Evolutionary conservation across 371 early-diverging fungal genomes (phyloP), one percentile per base, ranked within the genome.

Genomic region (Mucor ambiguus): DNA sequence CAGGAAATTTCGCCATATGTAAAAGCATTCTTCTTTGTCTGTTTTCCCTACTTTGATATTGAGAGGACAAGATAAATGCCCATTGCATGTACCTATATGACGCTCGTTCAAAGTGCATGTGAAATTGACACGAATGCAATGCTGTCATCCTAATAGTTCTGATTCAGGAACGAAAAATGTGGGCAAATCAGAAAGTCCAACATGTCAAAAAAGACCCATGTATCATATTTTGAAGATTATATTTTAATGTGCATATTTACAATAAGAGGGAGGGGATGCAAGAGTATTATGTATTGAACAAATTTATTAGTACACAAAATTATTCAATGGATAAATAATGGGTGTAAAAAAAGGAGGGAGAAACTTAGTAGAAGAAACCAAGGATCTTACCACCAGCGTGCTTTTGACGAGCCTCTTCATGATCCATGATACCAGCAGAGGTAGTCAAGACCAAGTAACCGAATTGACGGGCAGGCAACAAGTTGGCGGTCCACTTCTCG

Each of bases 381-480:
- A 99, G 93, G 79, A 99, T 95, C 90, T 97, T 97, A 74, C 99
- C 99, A 90, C 99, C 99, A 76, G 91, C 89, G 85, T 98, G 94
- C 90, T 95, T 96, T 73, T 94, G 88, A 88, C 99, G 95, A 69
- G 99, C 98, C 87, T 98, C 99, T 81, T 96, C 97, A 87, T 99
- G 99, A 85, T 99, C 99, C 93, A 99, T 97, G 87, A 99, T 97
- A 84, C 99, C 99, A 74, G 97, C 94, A 64, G 97, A 96, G 80
- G 99, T 98, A 83, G 98, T 98, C 78, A 96, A 73, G 75, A 94
- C 89, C 38, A 99, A 85, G 91, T 89, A 96, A 81, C 99, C 99
- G 89, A 99, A 99, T 88, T 99, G 99, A 92, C 99, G 98, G 64
- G 99, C 97, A 67, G 99, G 99, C 74, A 99, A 89, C 71, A 99